Evolutionary conservation across 768 basidiomycete genomes (phyloP).

Genomic region (Pleurotus eryngii): DNA sequence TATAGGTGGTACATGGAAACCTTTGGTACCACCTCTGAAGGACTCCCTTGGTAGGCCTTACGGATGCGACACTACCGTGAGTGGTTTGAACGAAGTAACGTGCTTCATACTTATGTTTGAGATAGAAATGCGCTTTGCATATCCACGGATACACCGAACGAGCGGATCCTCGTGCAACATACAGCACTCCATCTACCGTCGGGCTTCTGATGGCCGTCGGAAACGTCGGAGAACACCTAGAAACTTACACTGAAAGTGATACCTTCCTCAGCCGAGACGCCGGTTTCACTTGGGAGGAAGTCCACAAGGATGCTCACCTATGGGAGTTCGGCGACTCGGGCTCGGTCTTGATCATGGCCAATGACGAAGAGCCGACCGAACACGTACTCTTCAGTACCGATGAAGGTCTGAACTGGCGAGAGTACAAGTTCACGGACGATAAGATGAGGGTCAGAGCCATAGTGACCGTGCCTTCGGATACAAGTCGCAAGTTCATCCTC

Average conservation of each 20-base stretch:
- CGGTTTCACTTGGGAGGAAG: slow-evolving; percentile 97
- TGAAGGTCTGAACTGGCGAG: slow-evolving; percentile 84
- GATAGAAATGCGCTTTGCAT: slow-evolving; percentile 80
- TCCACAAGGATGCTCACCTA: slow-evolving; percentile 95
- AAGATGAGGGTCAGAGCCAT: slow-evolving; percentile 73
- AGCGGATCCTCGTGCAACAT: slow-evolving; percentile 85
- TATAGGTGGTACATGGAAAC: slow-evolving; percentile 83
- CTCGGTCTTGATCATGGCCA: slow-evolving; percentile 87
- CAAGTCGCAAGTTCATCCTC: slow-evolving; percentile 86
- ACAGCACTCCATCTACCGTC: slow-evolving; percentile 87
- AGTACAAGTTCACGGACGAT: slow-evolving; percentile 79
- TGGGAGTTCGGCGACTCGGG: slow-evolving; percentile 99
- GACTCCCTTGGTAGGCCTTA: slow-evolving; percentile 80
- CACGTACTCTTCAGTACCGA: slow-evolving; percentile 87
- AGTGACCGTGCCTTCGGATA: slow-evolving; percentile 87
- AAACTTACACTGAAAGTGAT: slow-evolving; percentile 81
- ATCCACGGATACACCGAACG: slow-evolving; percentile 97
- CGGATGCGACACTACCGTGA: slow-evolving; percentile 64
- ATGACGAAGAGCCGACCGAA: slow-evolving; percentile 92
- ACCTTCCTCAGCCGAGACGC: slow-evolving; percentile 96
- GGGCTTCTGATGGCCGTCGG: slow-evolving; percentile 96
- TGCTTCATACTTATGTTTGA: background rate
- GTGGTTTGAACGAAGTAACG: slow-evolving; percentile 9
- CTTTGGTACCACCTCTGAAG: slow-evolving; percentile 63
- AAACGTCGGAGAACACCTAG: slow-evolving; percentile 85